Evolutionary conservation across 805 yeast species (phyloP).

Genomic region (Candida chilensis): DNA sequence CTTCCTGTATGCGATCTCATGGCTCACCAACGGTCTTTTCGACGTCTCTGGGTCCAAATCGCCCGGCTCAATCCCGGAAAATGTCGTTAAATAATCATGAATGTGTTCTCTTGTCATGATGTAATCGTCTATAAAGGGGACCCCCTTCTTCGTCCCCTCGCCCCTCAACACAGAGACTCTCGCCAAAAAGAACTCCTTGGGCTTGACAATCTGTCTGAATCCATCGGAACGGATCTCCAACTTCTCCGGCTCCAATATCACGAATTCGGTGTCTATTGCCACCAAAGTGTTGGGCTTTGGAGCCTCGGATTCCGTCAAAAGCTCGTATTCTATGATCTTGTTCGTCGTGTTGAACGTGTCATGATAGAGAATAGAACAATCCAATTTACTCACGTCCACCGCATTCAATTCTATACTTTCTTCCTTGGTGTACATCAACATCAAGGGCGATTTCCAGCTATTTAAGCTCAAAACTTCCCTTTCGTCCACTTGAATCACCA

Average conservation of each 20-base stretch:
- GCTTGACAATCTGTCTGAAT: conserved; percentile 55
- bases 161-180: conserved; percentile 83
- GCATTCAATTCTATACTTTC: too few species aligned
- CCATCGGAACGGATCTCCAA: conserved; percentile 75
- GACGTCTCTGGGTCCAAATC: conserved; percentile 72
- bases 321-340: conserved; percentile 51
- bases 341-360: too few species aligned
- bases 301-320: conserved; percentile 60
- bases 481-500: conserved; percentile 68
- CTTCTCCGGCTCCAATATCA: conserved; percentile 67
- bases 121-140: conserved; percentile 89
- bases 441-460: conserved; percentile 65
- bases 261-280: conserved; percentile 97
- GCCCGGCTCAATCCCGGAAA: conserved; percentile 90
- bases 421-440: conserved; percentile 53
- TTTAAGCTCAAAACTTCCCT: conserved; percentile 70
- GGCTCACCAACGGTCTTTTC: conserved; percentile 59
- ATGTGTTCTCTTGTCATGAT: conserved; percentile 66
- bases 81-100: conserved; percentile 80
- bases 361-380: conserved; percentile 59
- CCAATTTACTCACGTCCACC: conserved; percentile 34
- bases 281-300: conserved; percentile 70
- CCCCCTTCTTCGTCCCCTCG: conserved; percentile 55
- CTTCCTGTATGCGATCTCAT: conserved; percentile 78
- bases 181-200: conserved; percentile 72